Evolutionary conservation across 257 asterid species (phyloP), one percentile per base, ranked within the genome.

Genomic region (Jaltomata sinuosa): DNA sequence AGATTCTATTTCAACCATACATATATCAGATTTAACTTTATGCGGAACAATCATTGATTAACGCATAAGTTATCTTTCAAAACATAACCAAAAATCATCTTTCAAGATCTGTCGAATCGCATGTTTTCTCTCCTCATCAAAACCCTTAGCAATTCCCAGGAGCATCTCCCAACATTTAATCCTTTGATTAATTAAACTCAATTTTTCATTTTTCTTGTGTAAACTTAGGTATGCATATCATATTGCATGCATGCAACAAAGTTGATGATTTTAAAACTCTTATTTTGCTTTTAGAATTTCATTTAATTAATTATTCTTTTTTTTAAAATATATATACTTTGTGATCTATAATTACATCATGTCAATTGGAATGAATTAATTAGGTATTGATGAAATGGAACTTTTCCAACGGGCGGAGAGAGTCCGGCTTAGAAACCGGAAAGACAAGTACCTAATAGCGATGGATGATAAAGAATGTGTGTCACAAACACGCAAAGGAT

Each of bases 391-490:
- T 74, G 0, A 50, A 31, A 95, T 95, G 98, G 98, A 93, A 68
- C 87, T 95, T 53, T 93, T 95, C 87, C 53, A 80, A 19, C 87
- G 79, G 61, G 97, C 96, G 0, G 85, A 84, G 47, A 77, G 91
- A 16, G 83, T 93, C 52, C 89, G 93, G 9, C 90, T 95, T 2
- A 32, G 89, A 22, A 92, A 92, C 85, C 84, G 89, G 87, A 57
- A 76, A 11, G 97, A 93, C 88, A 91, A 89, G 19, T 92, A 88
- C 87, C 91, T 93, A 7, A 84, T 88, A 27, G 96, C 98, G 27
- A 92, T 84, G 31, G 97, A 89, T 19, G 96, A 95, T 83, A 84
- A 85, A 38, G 86, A 81, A 38, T 79, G 87, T 18, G 85, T 95
- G 27, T 69, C 83, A 69, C 97, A 89, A 45, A 88, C 84, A 83